Evolutionary conservation across 371 early-diverging fungal species (phyloP), one percentile per base, ranked within the genome.

Genomic region (Mortierella sp.): DNA sequence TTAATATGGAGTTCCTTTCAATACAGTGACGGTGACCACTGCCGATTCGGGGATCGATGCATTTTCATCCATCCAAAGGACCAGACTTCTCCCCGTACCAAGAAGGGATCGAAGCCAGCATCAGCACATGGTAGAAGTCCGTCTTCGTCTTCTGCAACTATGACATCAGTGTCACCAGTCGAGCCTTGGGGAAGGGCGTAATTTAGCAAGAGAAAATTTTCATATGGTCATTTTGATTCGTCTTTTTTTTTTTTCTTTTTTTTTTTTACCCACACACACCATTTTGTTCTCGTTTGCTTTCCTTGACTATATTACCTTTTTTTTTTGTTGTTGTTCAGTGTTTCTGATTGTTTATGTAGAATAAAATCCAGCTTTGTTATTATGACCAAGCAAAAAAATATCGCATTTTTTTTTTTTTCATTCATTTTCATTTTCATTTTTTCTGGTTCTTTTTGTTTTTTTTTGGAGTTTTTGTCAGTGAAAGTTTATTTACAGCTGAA

Each of bases 11-110:
- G 19, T 43, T 56, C 60, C 35, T 70, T 43, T 55, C 61, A 10
- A 45, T 22, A 22, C 75, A 88, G 89, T 37, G 83, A 79, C 61
- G 85, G 85, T 49, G 87, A 85, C 35, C 65, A 66, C 54, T 88
- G 89, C 59, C 54, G 66, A 12, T 88, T 85, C 60, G 86, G 86
- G 5, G 80, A 86, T 22, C 85, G 84, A 43, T 88, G 88, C 68
- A 84, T 84, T 76, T 88, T 86, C 64, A 82, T 88, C 37, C 88
- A 88, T 68, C 86, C 86, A 22, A 70, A 64, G 49, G 88, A 88
- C 66, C 62, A 51, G 17, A 51, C 61, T 29, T 28, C 43, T 28
- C 56, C 68, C 17, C 72, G 72, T 47, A 47, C 51, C 56, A 76
- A 70, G 76, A 60, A 70, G 13, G 51, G 31, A 49, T 42, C 40